phyloP scores from a whole-genome alignment of 2,329 filamentous ascomycete species.

The Coniochaeta ligniaria region DNA sequence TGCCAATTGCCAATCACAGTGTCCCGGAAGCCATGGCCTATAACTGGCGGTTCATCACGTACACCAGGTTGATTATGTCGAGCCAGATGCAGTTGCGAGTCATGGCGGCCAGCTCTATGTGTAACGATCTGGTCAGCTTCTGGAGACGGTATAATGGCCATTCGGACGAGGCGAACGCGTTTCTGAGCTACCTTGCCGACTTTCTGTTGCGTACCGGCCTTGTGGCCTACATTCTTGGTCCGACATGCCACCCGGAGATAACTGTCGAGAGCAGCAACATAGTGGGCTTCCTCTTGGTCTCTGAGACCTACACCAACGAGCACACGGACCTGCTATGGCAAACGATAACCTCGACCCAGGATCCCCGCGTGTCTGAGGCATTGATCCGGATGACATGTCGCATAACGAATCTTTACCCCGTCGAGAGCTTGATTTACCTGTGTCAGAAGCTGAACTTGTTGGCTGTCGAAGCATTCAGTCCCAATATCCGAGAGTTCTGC shows the following conservation, averaged over 20 bases:
- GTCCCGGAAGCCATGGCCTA: slow-evolving; percentile 44
- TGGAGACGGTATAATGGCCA: slow-evolving; percentile 52
- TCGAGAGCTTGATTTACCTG: slow-evolving; percentile 51
- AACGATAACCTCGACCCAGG: slow-evolving; percentile 72
- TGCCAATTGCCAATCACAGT: slow-evolving; percentile 28
- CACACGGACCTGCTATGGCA: slow-evolving; percentile 82
- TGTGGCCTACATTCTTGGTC: slow-evolving; percentile 80
- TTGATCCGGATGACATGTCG: slow-evolving; percentile 58
- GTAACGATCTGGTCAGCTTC: slow-evolving; percentile 58
- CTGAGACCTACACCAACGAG: slow-evolving; percentile 59
- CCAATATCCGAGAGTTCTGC: slow-evolving; percentile 55
- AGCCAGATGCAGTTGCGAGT: slow-evolving; percentile 89
- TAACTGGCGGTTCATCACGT: slow-evolving; percentile 63
- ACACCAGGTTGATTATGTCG: slow-evolving; percentile 69
- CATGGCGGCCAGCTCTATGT: slow-evolving; percentile 68
- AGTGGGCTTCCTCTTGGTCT: slow-evolving; percentile 79
- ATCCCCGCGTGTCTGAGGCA: slow-evolving; percentile 77
- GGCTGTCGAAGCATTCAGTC: slow-evolving; percentile 55
- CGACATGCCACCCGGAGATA: slow-evolving; percentile 87
- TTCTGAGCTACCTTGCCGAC: slow-evolving; percentile 58
- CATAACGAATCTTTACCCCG: slow-evolving; percentile 41
- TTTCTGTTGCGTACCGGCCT: slow-evolving; percentile 65
- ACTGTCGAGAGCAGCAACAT: slow-evolving; percentile 77
- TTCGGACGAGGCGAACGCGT: slow-evolving; percentile 26
- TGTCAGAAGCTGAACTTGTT: slow-evolving; percentile 63